A percentile compares a stretch with the other conserved stretches of the same genome.
Evolutionary conservation across 495 filamentous ascomycete genomes (phyloP).

Genomic region (Chaetomium fimeti): DNA sequence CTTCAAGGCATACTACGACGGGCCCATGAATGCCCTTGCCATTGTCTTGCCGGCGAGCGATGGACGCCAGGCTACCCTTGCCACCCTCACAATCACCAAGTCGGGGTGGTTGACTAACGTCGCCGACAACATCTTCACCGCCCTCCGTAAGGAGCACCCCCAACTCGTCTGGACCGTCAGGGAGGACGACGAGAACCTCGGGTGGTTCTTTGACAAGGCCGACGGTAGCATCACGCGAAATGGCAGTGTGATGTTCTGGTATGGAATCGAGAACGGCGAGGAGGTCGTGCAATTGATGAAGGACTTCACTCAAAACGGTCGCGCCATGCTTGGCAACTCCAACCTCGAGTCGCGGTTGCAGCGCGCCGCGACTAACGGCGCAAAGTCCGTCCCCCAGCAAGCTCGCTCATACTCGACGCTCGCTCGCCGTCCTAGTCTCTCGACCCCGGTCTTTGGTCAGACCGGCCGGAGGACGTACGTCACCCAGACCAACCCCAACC

Average conservation of each 20-base stretch:
- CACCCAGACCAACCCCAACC: constrained; percentile 91
- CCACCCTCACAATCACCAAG: constrained; percentile 93
- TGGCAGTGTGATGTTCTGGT: constrained; percentile 95
- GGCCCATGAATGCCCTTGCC: constrained; percentile 93
- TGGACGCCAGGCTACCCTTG: constrained; percentile 67
- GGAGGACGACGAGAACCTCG: constrained; percentile 94
- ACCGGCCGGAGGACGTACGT: constrained; percentile 53
- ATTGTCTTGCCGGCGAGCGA: constrained; percentile 74
- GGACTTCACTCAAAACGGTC: constrained; percentile 79
- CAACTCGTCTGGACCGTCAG: constrained; percentile 96
- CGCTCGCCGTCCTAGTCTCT: constrained; percentile 40
- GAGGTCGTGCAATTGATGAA: constrained; percentile 84
- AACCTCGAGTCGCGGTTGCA: constrained; percentile 84
- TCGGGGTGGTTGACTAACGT: constrained; percentile 94
- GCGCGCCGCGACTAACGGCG: constrained; percentile 63
- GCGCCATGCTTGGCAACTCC: constrained; percentile 85
- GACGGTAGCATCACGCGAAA: constrained; percentile 83
- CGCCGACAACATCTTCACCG: constrained; percentile 94
- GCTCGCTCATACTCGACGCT: constrained; percentile 63
- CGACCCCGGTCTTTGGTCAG: constrained; percentile 22
- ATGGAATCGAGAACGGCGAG: constrained; percentile 80
- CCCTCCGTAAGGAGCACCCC: constrained; percentile 88
- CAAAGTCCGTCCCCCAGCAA: constrained; percentile 54
- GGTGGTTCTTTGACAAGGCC: constrained; percentile 98
- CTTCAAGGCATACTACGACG: constrained; percentile 95